Evolutionary conservation across 345 rosid species (phyloP).

Genomic region (Salix viminalis): DNA sequence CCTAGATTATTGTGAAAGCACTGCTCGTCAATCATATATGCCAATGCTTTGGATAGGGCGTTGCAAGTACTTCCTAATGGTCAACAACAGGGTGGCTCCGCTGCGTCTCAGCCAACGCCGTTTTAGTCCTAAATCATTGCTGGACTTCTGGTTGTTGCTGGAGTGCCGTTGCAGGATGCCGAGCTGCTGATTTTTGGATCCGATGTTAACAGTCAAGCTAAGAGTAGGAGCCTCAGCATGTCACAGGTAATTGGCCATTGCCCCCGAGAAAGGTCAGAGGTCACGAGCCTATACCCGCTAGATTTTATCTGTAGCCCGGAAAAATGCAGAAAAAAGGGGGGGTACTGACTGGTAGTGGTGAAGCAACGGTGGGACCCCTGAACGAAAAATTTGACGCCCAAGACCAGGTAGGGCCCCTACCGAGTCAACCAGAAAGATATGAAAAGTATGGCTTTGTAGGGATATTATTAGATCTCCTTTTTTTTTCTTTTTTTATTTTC

Average conservation of each 20-base stretch:
- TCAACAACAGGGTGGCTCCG: neutral
- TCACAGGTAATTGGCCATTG: neutral
- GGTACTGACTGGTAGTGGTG: neutral
- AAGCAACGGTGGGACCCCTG: constrained; percentile 20
- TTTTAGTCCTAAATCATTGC: neutral
- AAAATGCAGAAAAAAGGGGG: constrained; percentile 17
- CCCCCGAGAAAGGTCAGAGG: neutral
- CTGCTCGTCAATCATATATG: neutral
- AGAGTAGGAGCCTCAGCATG: neutral
- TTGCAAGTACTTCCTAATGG: too few species aligned
- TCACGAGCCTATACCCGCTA: constrained; percentile 16
- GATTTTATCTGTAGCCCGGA: constrained; percentile 8
- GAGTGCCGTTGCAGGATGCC: neutral
- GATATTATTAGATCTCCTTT: neutral
- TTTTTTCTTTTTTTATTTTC: neutral
- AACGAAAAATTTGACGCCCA: constrained; percentile 8
- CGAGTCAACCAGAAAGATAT: neutral
- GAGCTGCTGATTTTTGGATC: neutral
- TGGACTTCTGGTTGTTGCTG: neutral
- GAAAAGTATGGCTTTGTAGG: neutral
- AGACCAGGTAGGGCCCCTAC: neutral
- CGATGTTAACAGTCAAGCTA: neutral
- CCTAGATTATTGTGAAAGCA: too few species aligned
- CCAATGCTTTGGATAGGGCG: neutral
- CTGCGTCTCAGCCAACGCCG: neutral